Evolutionary conservation across 2,329 filamentous ascomycete species (phyloP), one percentile per base, ranked within the genome.

Genomic region (Aspergillus neoniger): DNA sequence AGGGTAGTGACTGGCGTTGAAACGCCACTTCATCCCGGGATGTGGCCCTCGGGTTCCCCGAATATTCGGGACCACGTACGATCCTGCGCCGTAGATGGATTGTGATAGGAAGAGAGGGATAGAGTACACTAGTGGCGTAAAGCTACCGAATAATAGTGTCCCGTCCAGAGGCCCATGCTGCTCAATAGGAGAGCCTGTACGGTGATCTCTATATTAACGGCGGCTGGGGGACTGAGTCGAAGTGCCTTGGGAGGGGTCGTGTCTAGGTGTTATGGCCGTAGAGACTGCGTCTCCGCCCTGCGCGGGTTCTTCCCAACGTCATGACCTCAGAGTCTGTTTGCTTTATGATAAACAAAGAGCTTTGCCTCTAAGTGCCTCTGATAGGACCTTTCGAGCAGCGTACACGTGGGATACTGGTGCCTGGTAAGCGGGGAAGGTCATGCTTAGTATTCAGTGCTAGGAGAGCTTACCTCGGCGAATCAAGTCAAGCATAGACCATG

Each of bases 11-110:
- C 12, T 36, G 32, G 32, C 4, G 32, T 17, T 17, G 23, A 12
- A 50, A 50, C 47, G 47, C 47, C 47, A 32, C 47, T 15, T 8
- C 23, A 9, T 25, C 25, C 21, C 55, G 51, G 59, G 28, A 61
- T 58, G 57, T 55, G 62, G 59, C 38, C 43, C 61, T 58, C 62
- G 59, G 59, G 28, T 30, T 23, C 52, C 25, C 62, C 62, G 59
- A 51, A 17, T 39, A 28, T 14, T 60, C 53, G 56, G 48, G 53
- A 28, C 54, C 52, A 59, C 56, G 5, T 62, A 28, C 6, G 5
- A 12, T 21, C 25, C 28, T 28, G 21, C 12, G 6, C 23, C 23
- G 41, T 44, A n/a, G 36, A 53, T 17, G 51, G 19, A 41, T 23
- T 17, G 19, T 17, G 51, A 41, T 41, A 53, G 21, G 50, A 53